Conservation (phyloP, 768 basidiomycete genomes). For the Pluteus cervinus region DNA sequence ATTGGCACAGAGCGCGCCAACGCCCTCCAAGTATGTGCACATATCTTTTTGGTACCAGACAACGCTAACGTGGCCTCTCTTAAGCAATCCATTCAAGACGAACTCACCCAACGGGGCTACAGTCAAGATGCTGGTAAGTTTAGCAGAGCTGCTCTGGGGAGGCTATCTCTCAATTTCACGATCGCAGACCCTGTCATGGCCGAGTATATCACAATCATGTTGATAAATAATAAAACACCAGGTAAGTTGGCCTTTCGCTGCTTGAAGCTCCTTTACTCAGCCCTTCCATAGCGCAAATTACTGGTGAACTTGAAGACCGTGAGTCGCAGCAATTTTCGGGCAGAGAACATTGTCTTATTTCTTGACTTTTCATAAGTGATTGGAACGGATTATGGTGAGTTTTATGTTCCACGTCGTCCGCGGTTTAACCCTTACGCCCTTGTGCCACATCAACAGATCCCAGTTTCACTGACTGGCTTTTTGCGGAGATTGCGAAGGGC, state of each 20-base stretch:
- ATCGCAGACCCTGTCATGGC: slow-evolving; percentile 81
- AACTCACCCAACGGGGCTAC: slow-evolving; percentile 68
- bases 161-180: slow-evolving; percentile 10
- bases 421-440: background rate
- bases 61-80: slow-evolving; percentile 9
- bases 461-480: slow-evolving; percentile 87
- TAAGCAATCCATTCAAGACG: slow-evolving; percentile 76
- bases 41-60: background rate
- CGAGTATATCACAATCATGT: slow-evolving; percentile 93
- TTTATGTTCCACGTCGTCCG: slow-evolving; percentile 1
- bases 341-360: slow-evolving; percentile 6
- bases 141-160: slow-evolving; percentile 9
- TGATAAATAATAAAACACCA: slow-evolving; percentile 85
- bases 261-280: slow-evolving; percentile 10
- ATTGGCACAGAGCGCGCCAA: slow-evolving; percentile 76
- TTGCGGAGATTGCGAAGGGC: slow-evolving; percentile 71
- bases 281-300: slow-evolving; percentile 64
- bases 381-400: slow-evolving; percentile 75
- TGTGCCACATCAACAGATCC: slow-evolving; percentile 43
- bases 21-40: slow-evolving; percentile 53
- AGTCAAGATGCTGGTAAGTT: slow-evolving; percentile 69
- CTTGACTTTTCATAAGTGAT: slow-evolving; percentile 37
- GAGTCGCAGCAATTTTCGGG: slow-evolving; percentile 22
- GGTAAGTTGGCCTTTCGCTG: slow-evolving; percentile 36
- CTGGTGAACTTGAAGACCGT: slow-evolving; percentile 83